These are phyloP conservation scores for Anthostomella pinea DNA, from an alignment of 2,329 filamentous ascomycete genomes.

Conservation along the genomic window DNA sequence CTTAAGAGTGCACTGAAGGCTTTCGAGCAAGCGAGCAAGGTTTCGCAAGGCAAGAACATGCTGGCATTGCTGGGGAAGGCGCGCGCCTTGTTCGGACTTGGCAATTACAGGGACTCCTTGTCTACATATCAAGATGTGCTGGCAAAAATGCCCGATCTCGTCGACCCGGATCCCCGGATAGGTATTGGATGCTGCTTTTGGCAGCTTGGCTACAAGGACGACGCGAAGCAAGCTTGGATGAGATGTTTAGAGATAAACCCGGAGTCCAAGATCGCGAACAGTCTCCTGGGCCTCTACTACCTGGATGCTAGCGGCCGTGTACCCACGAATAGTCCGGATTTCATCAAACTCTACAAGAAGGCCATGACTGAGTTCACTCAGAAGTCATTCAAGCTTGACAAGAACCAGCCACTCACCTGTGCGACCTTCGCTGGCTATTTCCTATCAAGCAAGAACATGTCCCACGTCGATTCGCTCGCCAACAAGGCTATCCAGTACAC, in stretches of 20 bases:
- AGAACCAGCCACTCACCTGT: constrained; percentile 84
- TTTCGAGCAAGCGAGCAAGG: constrained; percentile 88
- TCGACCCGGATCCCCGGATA: constrained; percentile 91
- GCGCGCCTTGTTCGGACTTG: constrained; percentile 80
- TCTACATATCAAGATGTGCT: constrained; percentile 84
- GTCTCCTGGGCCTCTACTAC: constrained; percentile 85
- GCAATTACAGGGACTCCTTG: constrained; percentile 80
- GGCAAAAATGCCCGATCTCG: constrained; percentile 78
- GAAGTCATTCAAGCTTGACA: constrained; percentile 90
- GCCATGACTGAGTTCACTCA: constrained; percentile 95
- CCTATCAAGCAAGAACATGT: constrained; percentile 73
- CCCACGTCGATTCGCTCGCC: constrained; percentile 80
- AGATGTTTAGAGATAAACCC: constrained; percentile 76
- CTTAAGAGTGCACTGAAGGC: constrained; percentile 84
- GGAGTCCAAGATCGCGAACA: constrained; percentile 84
- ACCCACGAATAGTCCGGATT: constrained; percentile 78
- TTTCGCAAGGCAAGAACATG: constrained; percentile 83
- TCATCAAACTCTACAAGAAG: constrained; percentile 81
- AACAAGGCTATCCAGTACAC: constrained; percentile 94
- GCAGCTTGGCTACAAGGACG: constrained; percentile 92
- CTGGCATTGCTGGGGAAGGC: constrained; percentile 90
- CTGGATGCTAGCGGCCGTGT: constrained; percentile 83
- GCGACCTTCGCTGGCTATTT: constrained; percentile 91
- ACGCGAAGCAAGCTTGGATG: constrained; percentile 89
- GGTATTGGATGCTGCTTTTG: constrained; percentile 97